phyloP scores from a whole-genome alignment of 2,329 filamentous ascomycete genomes.

The Phialophora chinensis region DNA sequence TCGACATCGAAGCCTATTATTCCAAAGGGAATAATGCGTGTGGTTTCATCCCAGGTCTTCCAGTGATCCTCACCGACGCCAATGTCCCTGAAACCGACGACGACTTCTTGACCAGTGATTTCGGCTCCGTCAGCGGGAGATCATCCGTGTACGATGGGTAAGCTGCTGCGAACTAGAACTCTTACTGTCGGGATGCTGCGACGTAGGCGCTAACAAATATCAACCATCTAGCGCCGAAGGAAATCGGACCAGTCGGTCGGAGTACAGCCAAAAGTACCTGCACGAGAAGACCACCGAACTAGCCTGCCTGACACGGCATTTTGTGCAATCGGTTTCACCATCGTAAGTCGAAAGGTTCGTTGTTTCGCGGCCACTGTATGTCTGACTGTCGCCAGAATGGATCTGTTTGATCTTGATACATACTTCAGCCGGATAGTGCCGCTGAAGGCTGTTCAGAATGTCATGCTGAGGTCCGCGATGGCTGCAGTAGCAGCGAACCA shows the following conservation, averaged over 20 bases:
- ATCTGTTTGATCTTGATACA: slow-evolving; percentile 50
- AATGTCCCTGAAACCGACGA: slow-evolving; percentile 36
- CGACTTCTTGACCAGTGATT: slow-evolving; percentile 34
- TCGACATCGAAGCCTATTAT: slow-evolving; percentile 39
- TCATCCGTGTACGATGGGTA: slow-evolving; percentile 32
- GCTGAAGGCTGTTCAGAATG: slow-evolving; percentile 46
- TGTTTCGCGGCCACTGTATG: neutral
- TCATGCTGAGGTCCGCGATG: slow-evolving; percentile 47
- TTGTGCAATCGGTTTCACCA: slow-evolving; percentile 45
- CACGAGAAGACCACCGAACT: slow-evolving; percentile 41
- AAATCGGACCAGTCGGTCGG: slow-evolving; percentile 27
- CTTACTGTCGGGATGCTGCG: neutral
- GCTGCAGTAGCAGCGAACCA: slow-evolving; percentile 51
- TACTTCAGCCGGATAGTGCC: slow-evolving; percentile 49
- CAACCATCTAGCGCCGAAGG: slow-evolving; percentile 25
- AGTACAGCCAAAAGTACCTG: slow-evolving; percentile 36
- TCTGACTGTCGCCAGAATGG: slow-evolving; percentile 41
- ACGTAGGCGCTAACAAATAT: slow-evolving; percentile 1
- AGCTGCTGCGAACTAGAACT: neutral
- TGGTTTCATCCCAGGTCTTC: slow-evolving; percentile 37
- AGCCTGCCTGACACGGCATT: slow-evolving; percentile 48
- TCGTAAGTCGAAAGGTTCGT: slow-evolving; percentile 32
- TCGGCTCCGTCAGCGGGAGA: slow-evolving; percentile 33
- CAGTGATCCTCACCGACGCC: slow-evolving; percentile 36
- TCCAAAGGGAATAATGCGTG: slow-evolving; percentile 39